These are phyloP conservation scores for Carpinus viminea DNA, from an alignment of 306 rosid species.

Conservation along the genomic window DNA sequence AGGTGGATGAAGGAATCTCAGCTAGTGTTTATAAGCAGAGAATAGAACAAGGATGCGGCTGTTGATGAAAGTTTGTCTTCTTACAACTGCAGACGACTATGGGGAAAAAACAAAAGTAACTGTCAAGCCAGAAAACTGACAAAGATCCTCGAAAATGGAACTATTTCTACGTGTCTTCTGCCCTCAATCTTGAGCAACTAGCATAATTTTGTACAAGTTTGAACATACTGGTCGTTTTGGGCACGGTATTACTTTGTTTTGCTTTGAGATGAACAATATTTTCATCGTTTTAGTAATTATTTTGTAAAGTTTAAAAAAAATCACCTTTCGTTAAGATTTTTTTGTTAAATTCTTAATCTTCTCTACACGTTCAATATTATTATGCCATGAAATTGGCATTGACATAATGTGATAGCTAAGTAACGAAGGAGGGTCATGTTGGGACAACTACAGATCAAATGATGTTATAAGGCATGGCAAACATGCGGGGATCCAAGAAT, in stretches of 20 bases:
- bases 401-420: neutral
- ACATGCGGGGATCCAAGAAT: neutral
- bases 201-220: neutral
- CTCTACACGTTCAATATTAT: neutral
- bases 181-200: neutral
- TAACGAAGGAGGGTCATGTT: neutral
- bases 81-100: slow-evolving; percentile 19
- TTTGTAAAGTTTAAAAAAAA: no score
- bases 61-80: slow-evolving; percentile 27
- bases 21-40: slow-evolving; percentile 24
- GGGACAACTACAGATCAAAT: neutral
- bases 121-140: slow-evolving; percentile 1
- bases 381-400: neutral
- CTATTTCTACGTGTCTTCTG: neutral
- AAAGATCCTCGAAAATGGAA: neutral
- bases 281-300: no score
- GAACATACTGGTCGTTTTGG: no score
- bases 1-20: slow-evolving; percentile 11
- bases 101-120: neutral
- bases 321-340: no score
- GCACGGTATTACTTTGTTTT: no score
- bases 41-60: slow-evolving; percentile 22
- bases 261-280: no score
- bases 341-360: no score
- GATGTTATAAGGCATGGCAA: neutral